phyloP scores from a whole-genome alignment of 257 asterid genomes.

The Salvia hispanica region DNA sequence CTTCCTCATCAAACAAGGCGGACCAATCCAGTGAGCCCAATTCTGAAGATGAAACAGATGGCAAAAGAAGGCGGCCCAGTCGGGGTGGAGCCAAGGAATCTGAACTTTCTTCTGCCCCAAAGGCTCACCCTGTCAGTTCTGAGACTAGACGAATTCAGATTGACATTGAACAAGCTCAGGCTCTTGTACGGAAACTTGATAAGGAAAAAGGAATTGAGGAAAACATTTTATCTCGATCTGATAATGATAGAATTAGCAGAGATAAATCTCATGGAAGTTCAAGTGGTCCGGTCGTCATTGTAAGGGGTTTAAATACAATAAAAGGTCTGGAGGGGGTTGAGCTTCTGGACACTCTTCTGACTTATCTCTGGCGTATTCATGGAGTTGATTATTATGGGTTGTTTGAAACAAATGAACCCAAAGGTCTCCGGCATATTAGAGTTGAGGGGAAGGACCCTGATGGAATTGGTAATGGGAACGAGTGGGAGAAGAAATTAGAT shows the following conservation, averaged over 20 bases:
- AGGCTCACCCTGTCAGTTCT: conserved; percentile 79
- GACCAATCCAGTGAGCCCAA: conserved; percentile 72
- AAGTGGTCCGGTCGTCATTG: conserved; percentile 83
- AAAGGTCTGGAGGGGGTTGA: conserved; percentile 96
- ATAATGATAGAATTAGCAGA: conserved; percentile 75
- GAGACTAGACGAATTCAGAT: conserved; percentile 76
- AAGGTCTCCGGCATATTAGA: conserved; percentile 88
- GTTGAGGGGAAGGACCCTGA: conserved; percentile 64
- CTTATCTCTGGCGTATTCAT: conserved; percentile 98
- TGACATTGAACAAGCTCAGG: conserved; percentile 78
- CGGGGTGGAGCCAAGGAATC: conserved; percentile 61
- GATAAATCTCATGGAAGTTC: conserved; percentile 87
- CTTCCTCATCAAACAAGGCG: conserved; percentile 61
- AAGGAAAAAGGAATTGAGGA: conserved; percentile 87
- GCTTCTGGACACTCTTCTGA: conserved; percentile 86
- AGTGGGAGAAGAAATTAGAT: conserved; percentile 86
- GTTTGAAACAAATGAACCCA: conserved; percentile 80
- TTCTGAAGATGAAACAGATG: conserved; percentile 87
- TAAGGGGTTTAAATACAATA: conserved; percentile 72
- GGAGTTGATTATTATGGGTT: conserved; percentile 93
- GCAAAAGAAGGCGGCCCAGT: conserved; percentile 70
- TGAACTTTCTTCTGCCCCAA: conserved; percentile 72
- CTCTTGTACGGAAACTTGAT: conserved; percentile 85
- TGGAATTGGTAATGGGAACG: conserved; percentile 55
- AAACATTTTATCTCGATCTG: conserved; percentile 71